Evolutionary conservation across 176 grass and related monocot species (phyloP), one percentile per base, ranked within the genome.

Genomic region (Tuctoria greenei): DNA sequence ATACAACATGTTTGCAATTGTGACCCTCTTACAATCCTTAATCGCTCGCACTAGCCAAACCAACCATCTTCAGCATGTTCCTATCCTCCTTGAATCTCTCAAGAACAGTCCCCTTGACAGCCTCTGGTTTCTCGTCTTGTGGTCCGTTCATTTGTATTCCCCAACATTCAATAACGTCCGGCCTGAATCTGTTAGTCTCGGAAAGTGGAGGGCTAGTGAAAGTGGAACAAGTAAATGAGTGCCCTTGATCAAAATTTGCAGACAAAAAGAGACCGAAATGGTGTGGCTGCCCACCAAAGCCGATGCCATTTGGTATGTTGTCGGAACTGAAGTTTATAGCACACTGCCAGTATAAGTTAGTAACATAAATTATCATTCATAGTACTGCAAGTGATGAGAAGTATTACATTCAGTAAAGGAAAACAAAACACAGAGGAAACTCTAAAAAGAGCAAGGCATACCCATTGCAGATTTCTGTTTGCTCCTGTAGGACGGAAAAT

Each of bases 41-140:
- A 26, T 98, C 86, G 21, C 86, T 98, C 2, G 95, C 73, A 85
- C 47, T 92, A 10, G 95, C 95, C 67, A 98, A 77, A 74, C 95
- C 95, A 44, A 98, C 86, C 72, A 98, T 51, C 86, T 98, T 98
- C 65, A 98, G 82, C 95, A 98, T 94, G 84, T 98, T 98, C 16
- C 95, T 79, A 17, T 98, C 95, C 81, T 98, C 95, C 82, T 98
- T 98, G 69, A 94, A 98, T 81, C 95, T 94, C 67, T 94, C 95
- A 1, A 98, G 87, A 74, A 98, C 88, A 27, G 95, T 94, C 65
- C 91, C 91, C 72, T 94, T 94, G 18, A 79, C 73, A 23, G 47
- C 58, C 34, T 85, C 89, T 0, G 26, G 11, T 18, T 75, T 89
- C 43, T 82, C 95, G 14, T 87, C 86, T 66, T 83, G 77, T 39